phyloP scores from a whole-genome alignment of 352 stramenopile genomes.

The Globisporangium spinosum region DNA sequence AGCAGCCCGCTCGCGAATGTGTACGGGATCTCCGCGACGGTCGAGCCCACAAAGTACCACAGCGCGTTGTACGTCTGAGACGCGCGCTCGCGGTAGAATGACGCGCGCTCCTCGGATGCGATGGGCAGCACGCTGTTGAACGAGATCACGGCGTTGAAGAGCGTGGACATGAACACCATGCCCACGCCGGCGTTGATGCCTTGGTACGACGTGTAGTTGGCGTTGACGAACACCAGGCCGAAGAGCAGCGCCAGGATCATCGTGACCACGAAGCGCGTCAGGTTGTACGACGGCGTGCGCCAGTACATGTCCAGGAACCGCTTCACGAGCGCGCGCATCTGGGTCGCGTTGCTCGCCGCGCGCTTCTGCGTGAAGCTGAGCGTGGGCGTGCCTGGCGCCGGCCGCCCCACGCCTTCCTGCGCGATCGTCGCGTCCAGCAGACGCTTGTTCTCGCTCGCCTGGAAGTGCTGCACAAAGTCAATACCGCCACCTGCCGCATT shows the following conservation, averaged over 20 bases:
- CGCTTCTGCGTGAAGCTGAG: background rate
- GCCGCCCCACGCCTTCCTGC: background rate
- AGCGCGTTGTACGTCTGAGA: constrained; percentile 73
- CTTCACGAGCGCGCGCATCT: background rate
- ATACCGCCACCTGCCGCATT: background rate
- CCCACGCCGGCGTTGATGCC: background rate
- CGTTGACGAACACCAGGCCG: background rate
- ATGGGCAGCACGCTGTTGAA: constrained; percentile 26
- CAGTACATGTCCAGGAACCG: background rate
- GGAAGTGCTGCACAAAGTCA: background rate
- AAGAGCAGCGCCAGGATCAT: background rate
- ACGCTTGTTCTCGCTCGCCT: background rate
- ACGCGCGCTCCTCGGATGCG: constrained; percentile 73
- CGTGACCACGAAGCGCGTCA: background rate
- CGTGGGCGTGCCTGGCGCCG: background rate
- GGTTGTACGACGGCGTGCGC: background rate
- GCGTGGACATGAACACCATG: background rate
- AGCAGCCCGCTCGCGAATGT: constrained; percentile 15
- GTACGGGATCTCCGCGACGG: constrained; percentile 75
- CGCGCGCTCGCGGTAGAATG: constrained; percentile 87
- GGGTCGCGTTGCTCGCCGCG: background rate
- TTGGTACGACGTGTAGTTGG: background rate
- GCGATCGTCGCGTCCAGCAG: background rate
- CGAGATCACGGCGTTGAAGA: background rate
- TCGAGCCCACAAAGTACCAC: constrained; percentile 62